Base-by-base conservation (phyloP, 2,329 filamentous ascomycete genomes). In the Camillea tinctor region DNA sequence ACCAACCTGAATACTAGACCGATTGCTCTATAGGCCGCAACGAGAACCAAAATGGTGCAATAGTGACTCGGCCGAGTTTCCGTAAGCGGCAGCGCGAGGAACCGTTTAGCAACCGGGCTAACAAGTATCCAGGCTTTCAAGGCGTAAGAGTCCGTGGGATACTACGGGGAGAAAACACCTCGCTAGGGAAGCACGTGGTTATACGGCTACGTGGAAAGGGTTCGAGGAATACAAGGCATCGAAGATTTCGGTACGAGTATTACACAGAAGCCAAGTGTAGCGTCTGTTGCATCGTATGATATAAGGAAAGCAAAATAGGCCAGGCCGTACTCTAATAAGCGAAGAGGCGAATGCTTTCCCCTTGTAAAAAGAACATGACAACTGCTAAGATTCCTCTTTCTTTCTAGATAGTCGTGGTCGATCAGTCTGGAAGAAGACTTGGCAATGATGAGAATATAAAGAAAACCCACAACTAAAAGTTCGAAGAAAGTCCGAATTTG, bases 1-100 rank as follows among this genome's bases (percentile, higher is more conserved):
- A 13, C 19, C 49, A 50, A 44, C 5, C 17, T 44, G 17, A 17
- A 44, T 44, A 15, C 36, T 44, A 15, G 17, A 15, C 36, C 11
- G 17, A 17, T 44, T 44, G 5, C 36, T 44, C 36, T 44, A 6
- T n/a, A n/a, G 36, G 11, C 49, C 11, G 49, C 30, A 36, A 26
- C 20, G 19, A 30, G 55, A 54, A 48, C 54, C 61, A 61, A 58
- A n/a, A 51, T 55, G 61, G 59, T 59, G 52, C 58, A 30, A 50
- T 52, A 57, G 55, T 21, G 54, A 54, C 50, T 56, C 59, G 50
- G 58, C 20, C 20, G 52, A 58, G 48, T 48, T 52, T 49, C 51
- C 55, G 50, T 50, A 54, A 56, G 51, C 11, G 48, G 21, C 36
- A 52, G 58, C 30, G 40, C 56, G 54, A 51, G 55, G 54, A 52